Percentiles rank a stretch among this genome's conserved stretches.
phyloP scores from a whole-genome alignment of 208 protist genomes.

The Trypanosomatidae sp. region DNA sequence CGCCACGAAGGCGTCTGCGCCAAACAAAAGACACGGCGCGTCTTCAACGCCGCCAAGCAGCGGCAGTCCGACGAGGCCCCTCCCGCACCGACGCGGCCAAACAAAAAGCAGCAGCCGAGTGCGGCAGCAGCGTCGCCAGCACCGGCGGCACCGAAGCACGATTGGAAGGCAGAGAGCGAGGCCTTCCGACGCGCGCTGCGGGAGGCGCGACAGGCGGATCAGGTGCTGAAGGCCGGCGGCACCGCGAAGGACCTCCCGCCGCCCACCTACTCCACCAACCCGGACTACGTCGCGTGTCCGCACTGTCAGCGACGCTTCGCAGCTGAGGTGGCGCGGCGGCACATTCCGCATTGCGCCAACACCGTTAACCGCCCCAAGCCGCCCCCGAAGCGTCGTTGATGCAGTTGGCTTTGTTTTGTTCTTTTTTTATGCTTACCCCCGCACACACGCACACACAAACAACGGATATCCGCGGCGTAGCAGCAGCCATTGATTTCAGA shows the following conservation, averaged over 20 bases:
- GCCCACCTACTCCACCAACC: slow-evolving; percentile 85
- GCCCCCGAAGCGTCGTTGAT: slow-evolving; percentile 57
- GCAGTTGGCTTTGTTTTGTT: too few species aligned
- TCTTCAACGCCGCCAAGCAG: slow-evolving; percentile 78
- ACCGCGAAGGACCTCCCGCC: slow-evolving; percentile 76
- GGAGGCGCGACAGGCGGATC: slow-evolving; percentile 73
- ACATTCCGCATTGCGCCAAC: slow-evolving; percentile 85
- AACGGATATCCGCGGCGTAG: too few species aligned
- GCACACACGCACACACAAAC: too few species aligned
- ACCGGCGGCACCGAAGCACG: slow-evolving; percentile 43
- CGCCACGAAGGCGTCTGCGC: slow-evolving; percentile 75
- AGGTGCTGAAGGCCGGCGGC: slow-evolving; percentile 78
- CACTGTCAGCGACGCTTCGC: slow-evolving; percentile 87
- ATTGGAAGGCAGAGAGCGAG: slow-evolving; percentile 85
- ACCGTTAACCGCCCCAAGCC: slow-evolving; percentile 85
- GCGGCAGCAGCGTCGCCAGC: background rate
- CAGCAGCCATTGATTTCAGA: too few species aligned
- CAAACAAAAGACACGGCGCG: slow-evolving; percentile 45
- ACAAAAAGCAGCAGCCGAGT: too few species aligned
- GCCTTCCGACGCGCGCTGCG: slow-evolving; percentile 77
- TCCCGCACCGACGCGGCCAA: background rate
- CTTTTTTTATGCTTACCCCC: too few species aligned
- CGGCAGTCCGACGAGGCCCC: slow-evolving; percentile 35
- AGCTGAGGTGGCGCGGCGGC: slow-evolving; percentile 71
- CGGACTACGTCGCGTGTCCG: slow-evolving; percentile 82